Conservation (phyloP, 306 rosid genomes). For the Glycine tomentella region DNA sequence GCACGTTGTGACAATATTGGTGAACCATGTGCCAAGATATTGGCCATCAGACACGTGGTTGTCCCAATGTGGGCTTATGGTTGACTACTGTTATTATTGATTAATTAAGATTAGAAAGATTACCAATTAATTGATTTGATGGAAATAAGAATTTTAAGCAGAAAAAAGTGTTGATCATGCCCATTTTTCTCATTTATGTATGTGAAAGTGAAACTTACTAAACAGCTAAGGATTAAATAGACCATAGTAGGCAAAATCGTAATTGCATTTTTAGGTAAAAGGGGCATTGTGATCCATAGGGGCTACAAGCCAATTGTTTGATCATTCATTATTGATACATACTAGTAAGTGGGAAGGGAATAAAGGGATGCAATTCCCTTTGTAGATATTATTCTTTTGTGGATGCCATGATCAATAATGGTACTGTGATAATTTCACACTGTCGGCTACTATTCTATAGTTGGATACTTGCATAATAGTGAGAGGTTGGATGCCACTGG, state of each 20-base stretch:
- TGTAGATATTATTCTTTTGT: slow-evolving; percentile 13
- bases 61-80: slow-evolving; percentile 19
- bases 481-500: background rate
- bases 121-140: background rate
- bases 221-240: background rate
- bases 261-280: slow-evolving; percentile 3
- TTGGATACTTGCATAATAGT: background rate
- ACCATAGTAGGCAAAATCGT: background rate
- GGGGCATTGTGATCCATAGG: background rate
- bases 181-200: background rate
- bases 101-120: slow-evolving; percentile 13
- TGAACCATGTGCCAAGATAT: slow-evolving; percentile 37
- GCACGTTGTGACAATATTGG: slow-evolving; percentile 26
- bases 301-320: background rate
- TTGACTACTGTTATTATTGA: slow-evolving; percentile 27
- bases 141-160: background rate
- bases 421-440: slow-evolving; percentile 20
- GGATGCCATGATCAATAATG: slow-evolving; percentile 25
- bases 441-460: slow-evolving; percentile 4
- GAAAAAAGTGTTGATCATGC: background rate
- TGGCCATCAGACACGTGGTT: slow-evolving; percentile 38
- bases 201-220: background rate
- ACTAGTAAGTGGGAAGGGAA: slow-evolving; percentile 37
- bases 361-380: slow-evolving; percentile 18
- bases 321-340: background rate